Evolutionary conservation across 768 basidiomycete species (phyloP), one percentile per base, ranked within the genome.

Genomic region (Phlebiopsis gigantea): DNA sequence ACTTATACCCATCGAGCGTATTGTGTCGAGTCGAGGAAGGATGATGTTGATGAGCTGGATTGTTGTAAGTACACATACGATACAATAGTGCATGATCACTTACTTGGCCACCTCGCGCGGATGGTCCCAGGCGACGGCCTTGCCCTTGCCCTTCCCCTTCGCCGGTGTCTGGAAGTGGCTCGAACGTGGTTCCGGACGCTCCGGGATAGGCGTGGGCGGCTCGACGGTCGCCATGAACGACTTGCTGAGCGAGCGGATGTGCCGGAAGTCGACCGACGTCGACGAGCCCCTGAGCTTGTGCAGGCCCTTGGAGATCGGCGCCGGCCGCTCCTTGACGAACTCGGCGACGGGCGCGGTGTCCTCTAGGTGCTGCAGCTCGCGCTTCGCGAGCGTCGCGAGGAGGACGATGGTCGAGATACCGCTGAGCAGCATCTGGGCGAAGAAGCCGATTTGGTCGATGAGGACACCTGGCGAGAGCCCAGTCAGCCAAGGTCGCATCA

Each of bases 371-470:
- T 42, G 39, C 6, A 70, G 61, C 47, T 81, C 80, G 30, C 73
- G 74, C n/a, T 71, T 68, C 14, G 74, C 71, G 22, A 79, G 57
- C 14, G 74, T 72, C 29, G 77, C 65, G 25, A 82, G 68, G 1
- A 82, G 68, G n/a, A 65, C 53, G 26, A 79, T 66, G 15, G 71
- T 70, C 9, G 75, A 77, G 1, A 73, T 64, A 7, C 72, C 71
- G n/a, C 72, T 65, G 26, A 79, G 66, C 24, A 80, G 68, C 78
- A 83, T 81, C 63, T 84, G 82, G 5, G 81, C 80, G 63, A 84
- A 82, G 65, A 76, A 80, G 1, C 81, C 82, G 46, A 84, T 80
- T 21, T 44, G 25, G 17, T 51, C 52, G n/a, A 45, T 51, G 46
- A 64, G 48, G 53, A 60, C 47, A 42, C 39, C 41, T 17, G 21